Base-by-base conservation (phyloP, 179 eudicot species). In the Pouteria campechiana region DNA sequence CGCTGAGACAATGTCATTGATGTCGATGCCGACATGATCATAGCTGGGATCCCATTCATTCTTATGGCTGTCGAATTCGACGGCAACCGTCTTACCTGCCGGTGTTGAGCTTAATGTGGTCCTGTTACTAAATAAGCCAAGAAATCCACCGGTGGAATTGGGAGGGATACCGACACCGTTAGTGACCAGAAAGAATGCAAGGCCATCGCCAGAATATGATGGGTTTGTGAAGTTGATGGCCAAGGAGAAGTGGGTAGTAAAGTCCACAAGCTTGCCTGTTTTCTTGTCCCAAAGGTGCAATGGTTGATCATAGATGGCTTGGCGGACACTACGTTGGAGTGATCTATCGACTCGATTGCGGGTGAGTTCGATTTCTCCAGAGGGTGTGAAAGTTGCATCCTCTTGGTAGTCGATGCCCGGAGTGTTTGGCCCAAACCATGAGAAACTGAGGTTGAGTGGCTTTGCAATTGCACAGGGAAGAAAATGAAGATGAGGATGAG, bases 1-100 rank as follows among this genome's bases (percentile, higher is more conserved):
- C 9, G 15, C 36, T 2, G 82, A 70, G 2, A 9, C 30, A 10
- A 68, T 46, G 1, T 75, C 58, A 27, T 72, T 72, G 33, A 75
- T 60, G 48, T 75, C 30, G 5, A 75, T 55, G 3, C 83, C 83
- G 1, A 72, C 44, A 55, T 72, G 83, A 41, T 65, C 34, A 16
- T 25, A 2, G 3, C 44, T 46, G 0, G 79, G 76, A 60, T 48
- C 74, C 64, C 59, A 60, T 3, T 0, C 0, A 29, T 76, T 58
- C 10, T 13, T 1, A 17, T 1, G 60, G 3, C 48, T 62, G 21
- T 76, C 83, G 17, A 76, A 76, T 56, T 73, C 79, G 12, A 76
- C 74, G 0, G 74, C 79, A 33, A 76, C 71, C 1, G 25, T 44
- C 35, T 62, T 32, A 4, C 30, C 3, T 0, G 32, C 13, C 15